phyloP scores from a whole-genome alignment of 2,329 filamentous ascomycete species.

The Torrubiella hemipterigena region DNA sequence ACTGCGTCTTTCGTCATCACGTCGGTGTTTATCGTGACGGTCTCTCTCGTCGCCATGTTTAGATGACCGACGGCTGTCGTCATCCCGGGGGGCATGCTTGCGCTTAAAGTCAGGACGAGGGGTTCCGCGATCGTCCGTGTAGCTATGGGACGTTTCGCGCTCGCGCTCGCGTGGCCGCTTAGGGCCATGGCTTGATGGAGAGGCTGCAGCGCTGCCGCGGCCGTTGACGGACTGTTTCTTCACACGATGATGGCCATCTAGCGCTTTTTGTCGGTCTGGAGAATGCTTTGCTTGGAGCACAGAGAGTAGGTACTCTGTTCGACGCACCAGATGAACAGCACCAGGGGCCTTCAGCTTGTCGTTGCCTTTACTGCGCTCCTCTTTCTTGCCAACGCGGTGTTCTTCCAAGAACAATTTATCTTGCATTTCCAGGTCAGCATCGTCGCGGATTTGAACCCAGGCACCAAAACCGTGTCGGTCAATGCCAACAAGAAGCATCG shows the following conservation, averaged over 20 bases:
- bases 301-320: constrained; percentile 90
- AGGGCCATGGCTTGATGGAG: constrained; percentile 46
- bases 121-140: constrained; percentile 37
- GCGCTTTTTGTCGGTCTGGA: constrained; percentile 62
- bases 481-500: constrained; percentile 92
- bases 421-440: constrained; percentile 68
- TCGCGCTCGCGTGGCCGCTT: constrained; percentile 36
- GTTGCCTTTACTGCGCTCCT: constrained; percentile 69
- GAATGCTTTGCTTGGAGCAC: constrained; percentile 80
- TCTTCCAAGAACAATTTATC: constrained; percentile 97
- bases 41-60: constrained; percentile 25
- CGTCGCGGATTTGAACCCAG: constrained; percentile 89
- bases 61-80: constrained; percentile 25
- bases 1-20: constrained; percentile 19
- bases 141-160: constrained; percentile 36
- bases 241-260: constrained; percentile 90
- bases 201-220: constrained; percentile 55
- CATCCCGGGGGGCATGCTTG: constrained; percentile 39
- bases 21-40: constrained; percentile 16
- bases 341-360: constrained; percentile 83
- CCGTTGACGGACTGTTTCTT: constrained; percentile 58
- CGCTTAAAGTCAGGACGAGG: constrained; percentile 46
- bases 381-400: constrained; percentile 95
- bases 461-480: constrained; percentile 89
- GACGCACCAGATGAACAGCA: constrained; percentile 91